Conservation (phyloP, 441 rosid species). For the Arabidopsis lyrata region DNA sequence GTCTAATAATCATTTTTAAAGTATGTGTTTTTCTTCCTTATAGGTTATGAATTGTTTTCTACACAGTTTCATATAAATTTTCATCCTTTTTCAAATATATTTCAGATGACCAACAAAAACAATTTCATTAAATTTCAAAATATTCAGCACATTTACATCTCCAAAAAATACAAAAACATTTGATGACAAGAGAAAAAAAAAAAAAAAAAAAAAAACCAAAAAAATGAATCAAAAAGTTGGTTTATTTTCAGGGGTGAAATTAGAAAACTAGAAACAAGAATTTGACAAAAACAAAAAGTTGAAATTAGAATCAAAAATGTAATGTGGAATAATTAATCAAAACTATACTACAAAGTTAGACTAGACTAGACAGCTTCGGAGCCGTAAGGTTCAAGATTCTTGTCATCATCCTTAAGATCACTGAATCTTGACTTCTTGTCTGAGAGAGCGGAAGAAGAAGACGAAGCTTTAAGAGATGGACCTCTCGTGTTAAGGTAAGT, state of each 20-base stretch:
- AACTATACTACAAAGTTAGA: constrained; percentile 31
- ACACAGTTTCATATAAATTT: too few relatives aligned
- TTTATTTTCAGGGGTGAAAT: constrained; percentile 22
- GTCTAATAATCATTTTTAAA: too few relatives aligned
- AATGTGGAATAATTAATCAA: constrained; percentile 35
- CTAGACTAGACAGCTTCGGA: constrained; percentile 47
- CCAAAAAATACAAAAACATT: not conserved
- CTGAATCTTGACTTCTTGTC: constrained; percentile 62
- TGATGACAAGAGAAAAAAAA: not conserved
- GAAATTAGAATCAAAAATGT: constrained; percentile 14
- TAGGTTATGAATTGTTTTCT: not conserved
- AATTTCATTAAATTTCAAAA: not conserved
- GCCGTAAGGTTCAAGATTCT: constrained; percentile 47
- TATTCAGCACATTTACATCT: constrained; percentile 12
- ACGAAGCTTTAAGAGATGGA: constrained; percentile 48
- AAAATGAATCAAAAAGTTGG: not conserved
- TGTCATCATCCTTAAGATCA: constrained; percentile 53
- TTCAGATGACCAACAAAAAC: too few relatives aligned
- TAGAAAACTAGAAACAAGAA: constrained; percentile 17
- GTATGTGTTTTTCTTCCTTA: too few relatives aligned
- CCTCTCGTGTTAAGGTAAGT: constrained; percentile 64
- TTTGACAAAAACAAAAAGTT: constrained; percentile 3
- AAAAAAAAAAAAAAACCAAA: not conserved
- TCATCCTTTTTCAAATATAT: too few relatives aligned
- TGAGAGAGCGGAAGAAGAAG: constrained; percentile 41